phyloP scores from a whole-genome alignment of 163 green algal genomes.

The Scenedesmus sp. region DNA sequence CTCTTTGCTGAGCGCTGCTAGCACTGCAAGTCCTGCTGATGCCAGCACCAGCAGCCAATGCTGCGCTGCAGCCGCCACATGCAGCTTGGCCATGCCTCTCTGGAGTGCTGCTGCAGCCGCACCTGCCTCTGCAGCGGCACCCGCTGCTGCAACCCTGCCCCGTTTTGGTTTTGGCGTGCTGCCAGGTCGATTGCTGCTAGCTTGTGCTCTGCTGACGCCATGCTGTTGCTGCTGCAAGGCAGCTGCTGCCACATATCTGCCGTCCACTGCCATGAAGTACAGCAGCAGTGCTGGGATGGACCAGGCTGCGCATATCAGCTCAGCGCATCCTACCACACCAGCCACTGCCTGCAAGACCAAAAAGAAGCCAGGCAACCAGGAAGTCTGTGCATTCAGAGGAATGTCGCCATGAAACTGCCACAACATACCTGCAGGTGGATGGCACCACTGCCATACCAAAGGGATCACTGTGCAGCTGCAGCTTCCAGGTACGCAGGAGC shows the following conservation, averaged over 20 bases:
- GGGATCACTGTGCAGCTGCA: no score
- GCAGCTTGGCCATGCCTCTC: not conserved
- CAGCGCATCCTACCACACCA: conserved; percentile 83
- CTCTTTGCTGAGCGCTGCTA: conserved; percentile 84
- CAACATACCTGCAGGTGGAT: no score
- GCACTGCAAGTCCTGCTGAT: conserved; percentile 48
- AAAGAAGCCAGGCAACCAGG: not conserved
- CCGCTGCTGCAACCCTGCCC: not conserved
- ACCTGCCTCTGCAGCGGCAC: not conserved
- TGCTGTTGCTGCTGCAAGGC: not conserved
- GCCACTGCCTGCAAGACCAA: conserved; percentile 74
- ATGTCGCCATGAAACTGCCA: no score
- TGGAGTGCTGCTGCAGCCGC: not conserved
- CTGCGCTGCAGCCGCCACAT: not conserved
- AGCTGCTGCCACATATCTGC: conserved; percentile 35
- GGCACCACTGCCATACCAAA: no score
- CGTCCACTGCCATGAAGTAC: conserved; percentile 66
- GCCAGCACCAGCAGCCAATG: conserved; percentile 64
- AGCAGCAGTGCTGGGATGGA: conserved; percentile 69
- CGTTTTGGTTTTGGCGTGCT: not conserved
- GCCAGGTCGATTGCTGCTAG: not conserved
- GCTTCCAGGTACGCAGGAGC: no score
- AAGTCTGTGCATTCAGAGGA: no score
- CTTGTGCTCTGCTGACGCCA: not conserved
- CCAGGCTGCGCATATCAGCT: conserved; percentile 75